Base-by-base conservation (phyloP, 129 eudicot genomes). In the Tagetes patula region DNA sequence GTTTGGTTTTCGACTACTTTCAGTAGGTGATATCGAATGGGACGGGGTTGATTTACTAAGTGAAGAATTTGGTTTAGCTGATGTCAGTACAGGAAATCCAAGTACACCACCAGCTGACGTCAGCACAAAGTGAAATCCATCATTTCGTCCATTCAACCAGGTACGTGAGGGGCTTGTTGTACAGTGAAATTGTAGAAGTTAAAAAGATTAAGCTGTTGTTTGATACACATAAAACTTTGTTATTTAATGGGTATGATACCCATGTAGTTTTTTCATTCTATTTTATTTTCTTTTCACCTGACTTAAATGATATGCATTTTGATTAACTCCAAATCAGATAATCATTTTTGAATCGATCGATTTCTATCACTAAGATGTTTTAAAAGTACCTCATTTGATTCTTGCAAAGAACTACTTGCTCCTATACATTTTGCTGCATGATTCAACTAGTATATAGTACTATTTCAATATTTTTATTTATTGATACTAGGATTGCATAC, bases 41-140 rank as follows among this genome's bases (percentile, higher is more conserved):
- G 84, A 85, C 41, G 89, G 81, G 3, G 77, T 67, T 32, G 81
- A 83, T 65, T 55, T 88, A 47, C 84, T 89, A 64, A 43, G 75
- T 58, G 96, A 92, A 52, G 88, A 83, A 14, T 85, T 86, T 49
- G 88, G 76, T 71, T 67, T 91, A 84, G 82, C 86, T 71, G 88
- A 80, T 48, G 75, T 82, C 27, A 70, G 86, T 52, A 74, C 84
- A 33, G 85, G 87, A 54, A 80, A 65, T 47, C 82, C 88, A 14
- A 85, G 62, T 31, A 84, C 86, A 53, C 90, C 83, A 37, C 88
- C 92, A 56, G 76, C 88, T 74, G 84, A 78, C 48, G 67, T 81
- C 52, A 67, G 83, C 54, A 67, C 79, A 36, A 79, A 83, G 32
- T 79, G 84, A 65, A 82, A 73, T 27, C 72, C 80, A 65, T 37